Evolutionary conservation across 495 filamentous ascomycete species (phyloP).

Genomic region (Haplographium delicatum): DNA sequence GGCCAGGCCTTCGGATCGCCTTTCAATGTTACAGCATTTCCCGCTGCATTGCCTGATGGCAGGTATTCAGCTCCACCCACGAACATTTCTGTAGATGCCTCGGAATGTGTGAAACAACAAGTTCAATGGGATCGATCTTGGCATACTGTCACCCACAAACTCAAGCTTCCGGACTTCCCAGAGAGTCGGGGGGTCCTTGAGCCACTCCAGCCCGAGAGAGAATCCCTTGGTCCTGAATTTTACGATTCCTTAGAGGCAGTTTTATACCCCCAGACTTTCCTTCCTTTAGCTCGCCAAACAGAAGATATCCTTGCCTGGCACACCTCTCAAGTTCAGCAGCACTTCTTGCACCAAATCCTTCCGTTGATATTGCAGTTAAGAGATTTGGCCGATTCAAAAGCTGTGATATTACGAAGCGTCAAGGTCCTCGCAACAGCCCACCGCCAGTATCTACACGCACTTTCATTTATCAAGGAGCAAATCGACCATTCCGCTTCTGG

Average conservation of each 20-base stretch:
- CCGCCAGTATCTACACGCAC: constrained; percentile 42
- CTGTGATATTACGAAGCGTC: constrained; percentile 36
- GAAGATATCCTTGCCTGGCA: constrained; percentile 48
- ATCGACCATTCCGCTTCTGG: constrained; percentile 25
- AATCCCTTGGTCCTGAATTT: constrained; percentile 21
- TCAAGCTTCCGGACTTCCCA: constrained; percentile 42
- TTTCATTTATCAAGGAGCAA: constrained; percentile 38
- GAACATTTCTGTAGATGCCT: background rate
- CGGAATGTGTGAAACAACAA: constrained; percentile 41
- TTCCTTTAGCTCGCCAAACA: constrained; percentile 40
- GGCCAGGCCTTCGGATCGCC: constrained; percentile 36
- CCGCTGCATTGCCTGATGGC: background rate
- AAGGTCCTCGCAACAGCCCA: constrained; percentile 45
- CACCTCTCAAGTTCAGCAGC: constrained; percentile 42
- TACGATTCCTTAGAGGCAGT: constrained; percentile 38
- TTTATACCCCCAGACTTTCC: constrained; percentile 30
- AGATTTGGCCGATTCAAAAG: constrained; percentile 7
- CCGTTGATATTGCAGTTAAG: constrained; percentile 37
- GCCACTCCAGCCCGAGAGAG: constrained; percentile 26
- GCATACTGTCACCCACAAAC: constrained; percentile 58
- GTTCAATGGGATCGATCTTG: constrained; percentile 62
- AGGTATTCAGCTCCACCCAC: constrained; percentile 3
- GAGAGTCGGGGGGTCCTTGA: constrained; percentile 31
- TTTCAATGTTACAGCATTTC: background rate
- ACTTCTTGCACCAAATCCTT: constrained; percentile 47